phyloP scores from a whole-genome alignment of 441 rosid genomes.

The Melastoma candidum region DNA sequence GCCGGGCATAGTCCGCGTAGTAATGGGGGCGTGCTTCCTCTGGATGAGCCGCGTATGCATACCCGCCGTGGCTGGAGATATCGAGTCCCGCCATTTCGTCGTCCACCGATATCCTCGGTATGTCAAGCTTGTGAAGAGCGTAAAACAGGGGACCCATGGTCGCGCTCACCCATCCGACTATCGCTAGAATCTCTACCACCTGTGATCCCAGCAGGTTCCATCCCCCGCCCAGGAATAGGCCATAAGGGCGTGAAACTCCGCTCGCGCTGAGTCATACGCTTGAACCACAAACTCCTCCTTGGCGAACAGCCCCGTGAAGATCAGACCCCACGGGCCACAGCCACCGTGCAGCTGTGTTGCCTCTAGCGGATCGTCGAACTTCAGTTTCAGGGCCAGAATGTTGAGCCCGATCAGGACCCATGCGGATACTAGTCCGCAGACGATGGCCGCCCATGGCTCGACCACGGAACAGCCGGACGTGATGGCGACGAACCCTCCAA shows the following conservation, averaged over 20 bases:
- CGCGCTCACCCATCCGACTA: constrained; percentile 42
- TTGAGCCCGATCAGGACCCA: constrained; percentile 58
- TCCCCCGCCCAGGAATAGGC: constrained; percentile 70
- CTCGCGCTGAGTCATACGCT: constrained; percentile 30
- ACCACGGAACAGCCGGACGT: constrained; percentile 73
- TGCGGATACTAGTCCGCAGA: constrained; percentile 50
- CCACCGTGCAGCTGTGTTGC: constrained; percentile 82
- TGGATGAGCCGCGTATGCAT: constrained; percentile 31
- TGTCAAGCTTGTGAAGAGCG: constrained; percentile 37
- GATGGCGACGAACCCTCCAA: constrained; percentile 69
- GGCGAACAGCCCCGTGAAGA: constrained; percentile 67
- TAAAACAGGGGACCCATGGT: constrained; percentile 74
- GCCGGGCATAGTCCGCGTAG: constrained; percentile 22
- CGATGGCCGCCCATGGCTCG: constrained; percentile 11
- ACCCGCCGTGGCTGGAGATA: constrained; percentile 55
- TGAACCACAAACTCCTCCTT: constrained; percentile 52
- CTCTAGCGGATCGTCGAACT: constrained; percentile 67
- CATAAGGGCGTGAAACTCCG: constrained; percentile 39
- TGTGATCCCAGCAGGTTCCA: constrained; percentile 59
- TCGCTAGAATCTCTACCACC: constrained; percentile 40
- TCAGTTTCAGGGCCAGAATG: constrained; percentile 31
- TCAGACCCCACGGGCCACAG: constrained; percentile 80
- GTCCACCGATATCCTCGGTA: constrained; percentile 36
- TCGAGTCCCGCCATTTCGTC: constrained; percentile 53
- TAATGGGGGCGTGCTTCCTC: constrained; percentile 28